phyloP scores from a whole-genome alignment of 1,284 basidiomycete species.

The Boletellus deceptivus region DNA sequence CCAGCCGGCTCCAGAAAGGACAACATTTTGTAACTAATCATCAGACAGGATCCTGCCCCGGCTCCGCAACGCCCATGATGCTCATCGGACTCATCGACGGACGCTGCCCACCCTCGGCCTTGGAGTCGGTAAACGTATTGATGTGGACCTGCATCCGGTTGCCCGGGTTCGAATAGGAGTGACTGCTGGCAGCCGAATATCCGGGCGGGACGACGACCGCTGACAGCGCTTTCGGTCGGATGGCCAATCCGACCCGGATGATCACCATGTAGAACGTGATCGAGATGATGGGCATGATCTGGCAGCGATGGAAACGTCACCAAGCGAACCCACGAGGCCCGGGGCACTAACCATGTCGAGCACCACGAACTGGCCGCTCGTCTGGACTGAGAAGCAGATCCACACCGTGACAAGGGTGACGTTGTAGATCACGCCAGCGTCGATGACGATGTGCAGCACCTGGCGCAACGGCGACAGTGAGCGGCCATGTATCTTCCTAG shows the following conservation, averaged over 20 bases:
- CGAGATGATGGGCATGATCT: slow-evolving; percentile 1
- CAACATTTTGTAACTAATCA: no score
- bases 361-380: neutral
- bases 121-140: neutral
- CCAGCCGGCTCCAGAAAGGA: no score
- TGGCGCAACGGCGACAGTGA: neutral
- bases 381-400: neutral
- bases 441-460: neutral
- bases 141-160: neutral
- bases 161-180: neutral
- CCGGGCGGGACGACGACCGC: neutral
- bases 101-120: neutral
- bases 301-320: neutral
- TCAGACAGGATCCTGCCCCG: no score
- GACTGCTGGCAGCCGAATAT: neutral
- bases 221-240: neutral
- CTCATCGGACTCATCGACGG: neutral
- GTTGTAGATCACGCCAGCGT: neutral
- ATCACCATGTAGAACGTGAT: slow-evolving; percentile 3
- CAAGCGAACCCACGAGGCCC: no score
- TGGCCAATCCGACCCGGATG: neutral
- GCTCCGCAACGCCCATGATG: neutral
- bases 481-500: neutral
- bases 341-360: neutral
- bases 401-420: neutral